Conservation (phyloP, 2,329 filamentous ascomycete genomes). For the Dactylellina leptospora region DNA sequence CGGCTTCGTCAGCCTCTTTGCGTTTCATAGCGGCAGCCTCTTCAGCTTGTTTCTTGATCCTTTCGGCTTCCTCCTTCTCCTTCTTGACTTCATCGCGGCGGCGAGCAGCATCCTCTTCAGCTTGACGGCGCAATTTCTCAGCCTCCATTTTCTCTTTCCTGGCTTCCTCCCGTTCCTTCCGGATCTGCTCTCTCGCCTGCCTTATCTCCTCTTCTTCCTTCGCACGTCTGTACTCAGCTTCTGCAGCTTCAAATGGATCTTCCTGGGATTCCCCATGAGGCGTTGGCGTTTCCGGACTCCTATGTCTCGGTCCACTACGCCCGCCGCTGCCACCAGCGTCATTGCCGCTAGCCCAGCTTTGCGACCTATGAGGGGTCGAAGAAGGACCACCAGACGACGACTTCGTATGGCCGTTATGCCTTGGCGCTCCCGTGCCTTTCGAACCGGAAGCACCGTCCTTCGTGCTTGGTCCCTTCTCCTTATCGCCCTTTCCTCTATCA, state of each 20-base stretch:
- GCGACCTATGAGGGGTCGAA: constrained; percentile 34
- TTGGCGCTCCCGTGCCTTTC: constrained; percentile 12
- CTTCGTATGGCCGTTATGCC: constrained; percentile 48
- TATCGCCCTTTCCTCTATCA: constrained; percentile 1
- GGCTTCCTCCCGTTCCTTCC: constrained; percentile 33
- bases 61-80: constrained; percentile 72
- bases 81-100: constrained; percentile 91
- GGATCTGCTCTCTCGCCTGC: constrained; percentile 36
- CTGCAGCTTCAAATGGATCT: constrained; percentile 42
- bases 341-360: constrained; percentile 37
- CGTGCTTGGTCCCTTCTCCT: constrained; percentile 7
- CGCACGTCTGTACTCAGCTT: constrained; percentile 44
- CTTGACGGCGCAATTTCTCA: constrained; percentile 35
- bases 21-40: constrained; percentile 93
- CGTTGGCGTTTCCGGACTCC: constrained; percentile 22
- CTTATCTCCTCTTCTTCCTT: constrained; percentile 46
- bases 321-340: constrained; percentile 14
- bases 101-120: constrained; percentile 62
- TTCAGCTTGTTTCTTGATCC: constrained; percentile 83
- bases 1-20: constrained; percentile 85
- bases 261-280: constrained; percentile 17
- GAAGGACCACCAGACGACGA: constrained; percentile 23
- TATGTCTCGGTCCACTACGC: constrained; percentile 14
- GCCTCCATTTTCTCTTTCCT: constrained; percentile 40
- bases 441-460: constrained; percentile 1